A percentile compares a stretch with the other conserved stretches of the same genome.
These are phyloP conservation scores for Coemansia sp. DNA, from an alignment of 192 early-diverging fungal genomes.

Conservation along the genomic window DNA sequence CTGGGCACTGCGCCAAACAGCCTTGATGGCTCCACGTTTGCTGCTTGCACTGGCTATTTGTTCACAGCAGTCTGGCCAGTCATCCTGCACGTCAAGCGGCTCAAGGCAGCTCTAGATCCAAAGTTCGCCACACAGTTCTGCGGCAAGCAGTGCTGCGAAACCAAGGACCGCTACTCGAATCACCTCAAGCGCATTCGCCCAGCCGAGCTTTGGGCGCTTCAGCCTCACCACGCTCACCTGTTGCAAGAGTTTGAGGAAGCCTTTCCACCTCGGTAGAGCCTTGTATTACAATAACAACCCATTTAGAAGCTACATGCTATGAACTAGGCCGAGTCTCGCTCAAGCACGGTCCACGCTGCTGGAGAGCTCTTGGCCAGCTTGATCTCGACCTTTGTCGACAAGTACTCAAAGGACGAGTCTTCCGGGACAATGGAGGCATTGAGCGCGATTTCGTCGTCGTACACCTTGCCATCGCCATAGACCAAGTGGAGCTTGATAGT, in stretches of 20 bases:
- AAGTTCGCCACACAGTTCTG: slow-evolving; percentile 17
- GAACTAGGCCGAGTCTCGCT: slow-evolving; percentile 12
- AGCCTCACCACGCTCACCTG: slow-evolving; percentile 50
- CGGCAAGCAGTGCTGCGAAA: slow-evolving; percentile 37
- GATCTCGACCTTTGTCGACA: slow-evolving; percentile 81
- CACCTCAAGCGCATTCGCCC: slow-evolving; percentile 35
- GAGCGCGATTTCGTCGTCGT: slow-evolving; percentile 67
- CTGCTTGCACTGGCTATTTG: slow-evolving; percentile 40
- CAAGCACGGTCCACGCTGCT: slow-evolving; percentile 39
- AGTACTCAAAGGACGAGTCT: slow-evolving; percentile 61
- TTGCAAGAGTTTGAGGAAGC: slow-evolving; percentile 40
- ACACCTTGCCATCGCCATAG: slow-evolving; percentile 75
- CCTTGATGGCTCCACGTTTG: slow-evolving; percentile 32
- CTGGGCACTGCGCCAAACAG: slow-evolving; percentile 30
- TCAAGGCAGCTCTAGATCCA: slow-evolving; percentile 18
- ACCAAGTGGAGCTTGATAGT: slow-evolving; percentile 73
- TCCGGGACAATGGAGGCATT: slow-evolving; percentile 72
- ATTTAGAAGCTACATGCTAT: neutral
- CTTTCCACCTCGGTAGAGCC: slow-evolving; percentile 17
- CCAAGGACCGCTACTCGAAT: slow-evolving; percentile 26
- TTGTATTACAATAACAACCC: neutral
- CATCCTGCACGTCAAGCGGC: slow-evolving; percentile 31
- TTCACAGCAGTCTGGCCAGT: slow-evolving; percentile 28
- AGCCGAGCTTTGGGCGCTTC: slow-evolving; percentile 50
- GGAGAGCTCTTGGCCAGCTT: slow-evolving; percentile 66